phyloP scores from a whole-genome alignment of 768 basidiomycete genomes.

The Panellus pusillus region DNA sequence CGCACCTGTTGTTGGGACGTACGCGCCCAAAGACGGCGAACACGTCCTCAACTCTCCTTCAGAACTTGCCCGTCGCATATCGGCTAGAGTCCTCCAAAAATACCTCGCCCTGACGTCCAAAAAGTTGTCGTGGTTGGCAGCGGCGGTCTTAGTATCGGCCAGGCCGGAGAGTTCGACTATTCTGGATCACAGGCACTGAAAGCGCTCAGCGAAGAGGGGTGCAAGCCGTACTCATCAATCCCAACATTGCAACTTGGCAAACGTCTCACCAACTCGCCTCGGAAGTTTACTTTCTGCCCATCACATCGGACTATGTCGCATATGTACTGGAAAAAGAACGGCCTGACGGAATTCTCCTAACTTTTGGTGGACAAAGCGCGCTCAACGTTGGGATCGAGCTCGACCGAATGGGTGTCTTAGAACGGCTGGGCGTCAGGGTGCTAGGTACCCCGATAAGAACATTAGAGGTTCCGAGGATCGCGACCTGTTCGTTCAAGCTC shows the following conservation, averaged over 20 bases:
- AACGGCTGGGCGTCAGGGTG: conserved; percentile 89
- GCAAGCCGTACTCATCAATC: conserved; percentile 93
- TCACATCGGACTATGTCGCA: conserved; percentile 96
- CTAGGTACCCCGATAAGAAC: conserved; percentile 94
- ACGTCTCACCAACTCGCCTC: conserved; percentile 96
- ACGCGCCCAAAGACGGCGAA: conserved; percentile 63
- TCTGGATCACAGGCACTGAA: conserved; percentile 99
- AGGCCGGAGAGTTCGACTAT: conserved; percentile 99
- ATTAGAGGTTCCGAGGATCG: conserved; percentile 97
- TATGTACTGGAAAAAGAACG: conserved; percentile 98
- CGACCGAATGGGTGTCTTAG: conserved; percentile 94
- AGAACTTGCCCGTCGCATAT: conserved; percentile 89
- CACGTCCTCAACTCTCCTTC: conserved; percentile 91
- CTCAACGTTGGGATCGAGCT: conserved; percentile 96
- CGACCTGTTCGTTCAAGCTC: conserved; percentile 91
- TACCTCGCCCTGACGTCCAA: conserved; percentile 87
- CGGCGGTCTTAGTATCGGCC: conserved; percentile 95
- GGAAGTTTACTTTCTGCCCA: conserved; percentile 96
- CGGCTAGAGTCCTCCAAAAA: conserved; percentile 88
- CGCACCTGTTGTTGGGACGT: conserved; percentile 73
- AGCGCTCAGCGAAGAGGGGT: conserved; percentile 93
- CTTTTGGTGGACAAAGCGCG: conserved; percentile 97
- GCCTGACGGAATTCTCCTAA: conserved; percentile 95
- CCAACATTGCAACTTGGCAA: conserved; percentile 99
- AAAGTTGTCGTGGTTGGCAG: conserved; percentile 96